Percentiles rank a stretch among this genome's conserved stretches.
phyloP scores from a whole-genome alignment of 164 flowering plant genomes.

The Sextonia rubra region DNA sequence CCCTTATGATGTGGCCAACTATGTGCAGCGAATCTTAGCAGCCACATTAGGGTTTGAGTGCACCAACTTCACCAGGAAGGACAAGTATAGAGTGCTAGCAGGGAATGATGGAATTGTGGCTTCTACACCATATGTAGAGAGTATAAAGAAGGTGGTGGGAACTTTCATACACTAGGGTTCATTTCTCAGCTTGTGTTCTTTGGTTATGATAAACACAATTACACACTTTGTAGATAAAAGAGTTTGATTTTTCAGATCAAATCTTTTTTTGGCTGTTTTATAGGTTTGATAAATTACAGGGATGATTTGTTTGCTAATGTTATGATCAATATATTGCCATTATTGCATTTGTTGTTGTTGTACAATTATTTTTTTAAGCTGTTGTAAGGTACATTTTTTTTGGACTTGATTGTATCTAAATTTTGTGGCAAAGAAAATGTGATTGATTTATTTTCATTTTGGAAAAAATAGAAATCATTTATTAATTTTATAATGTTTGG shows the following conservation, averaged over 20 bases:
- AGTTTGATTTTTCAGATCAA: neutral
- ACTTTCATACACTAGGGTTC: conserved; percentile 24
- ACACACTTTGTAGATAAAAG: neutral
- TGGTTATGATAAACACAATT: neutral
- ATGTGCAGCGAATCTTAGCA: conserved; percentile 82
- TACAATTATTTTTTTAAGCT: neutral
- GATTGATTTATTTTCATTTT: too few species aligned
- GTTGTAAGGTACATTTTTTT: neutral
- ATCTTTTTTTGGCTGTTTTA: neutral
- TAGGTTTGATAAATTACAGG: too few species aligned
- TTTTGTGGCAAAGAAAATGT: neutral
- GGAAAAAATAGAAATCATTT: too few species aligned
- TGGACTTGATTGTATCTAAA: neutral
- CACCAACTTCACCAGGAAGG: conserved; percentile 87
- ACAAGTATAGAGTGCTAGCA: conserved; percentile 81
- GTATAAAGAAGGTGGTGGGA: conserved; percentile 34
- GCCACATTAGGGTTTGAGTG: conserved; percentile 91
- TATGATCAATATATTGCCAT: too few species aligned
- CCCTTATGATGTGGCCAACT: conserved; percentile 87
- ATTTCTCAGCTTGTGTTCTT: neutral
- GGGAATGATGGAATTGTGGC: conserved; percentile 87
- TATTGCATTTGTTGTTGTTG: neutral
- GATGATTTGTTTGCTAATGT: neutral
- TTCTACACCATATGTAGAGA: conserved; percentile 25
- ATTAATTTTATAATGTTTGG: too few species aligned